phyloP scores from a whole-genome alignment of 176 grass and related monocot species.

The Eragrostis nindensis region DNA sequence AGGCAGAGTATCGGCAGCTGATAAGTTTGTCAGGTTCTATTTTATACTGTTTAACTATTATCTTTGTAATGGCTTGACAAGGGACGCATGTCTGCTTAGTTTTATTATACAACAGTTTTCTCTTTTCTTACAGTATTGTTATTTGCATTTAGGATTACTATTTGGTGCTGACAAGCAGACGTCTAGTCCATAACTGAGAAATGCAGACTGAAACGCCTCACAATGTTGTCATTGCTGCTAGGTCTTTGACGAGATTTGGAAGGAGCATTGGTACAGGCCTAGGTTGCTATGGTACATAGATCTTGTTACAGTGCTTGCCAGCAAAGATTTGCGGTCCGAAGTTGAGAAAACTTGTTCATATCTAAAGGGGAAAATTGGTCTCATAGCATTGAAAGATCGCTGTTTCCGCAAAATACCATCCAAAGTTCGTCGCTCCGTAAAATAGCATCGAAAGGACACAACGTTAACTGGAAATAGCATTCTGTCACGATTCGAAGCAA shows the following conservation, averaged over 20 bases:
- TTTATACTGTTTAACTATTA: neutral
- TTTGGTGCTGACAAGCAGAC: conserved; percentile 29
- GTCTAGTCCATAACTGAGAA: conserved; percentile 35
- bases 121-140: neutral
- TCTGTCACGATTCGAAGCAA: too few relatives aligned
- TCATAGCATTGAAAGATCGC: too few relatives aligned
- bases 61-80: neutral
- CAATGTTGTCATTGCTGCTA: conserved; percentile 39
- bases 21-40: too few relatives aligned
- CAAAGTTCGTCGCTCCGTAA: too few relatives aligned
- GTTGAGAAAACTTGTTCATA: conserved; percentile 62
- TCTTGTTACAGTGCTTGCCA: conserved; percentile 73
- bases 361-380: too few relatives aligned
- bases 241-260: conserved; percentile 87
- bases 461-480: too few relatives aligned
- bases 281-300: conserved; percentile 64
- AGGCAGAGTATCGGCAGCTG: neutral
- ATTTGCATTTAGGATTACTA: conserved; percentile 33
- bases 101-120: neutral
- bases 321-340: conserved; percentile 51
- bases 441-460: too few relatives aligned
- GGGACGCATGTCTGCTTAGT: neutral
- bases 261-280: conserved; percentile 88
- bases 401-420: too few relatives aligned
- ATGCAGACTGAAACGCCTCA: conserved; percentile 40